These are phyloP conservation scores for Sugiyamaella qingdaonensis DNA, from an alignment of 805 yeast species.

Conservation along the genomic window DNA sequence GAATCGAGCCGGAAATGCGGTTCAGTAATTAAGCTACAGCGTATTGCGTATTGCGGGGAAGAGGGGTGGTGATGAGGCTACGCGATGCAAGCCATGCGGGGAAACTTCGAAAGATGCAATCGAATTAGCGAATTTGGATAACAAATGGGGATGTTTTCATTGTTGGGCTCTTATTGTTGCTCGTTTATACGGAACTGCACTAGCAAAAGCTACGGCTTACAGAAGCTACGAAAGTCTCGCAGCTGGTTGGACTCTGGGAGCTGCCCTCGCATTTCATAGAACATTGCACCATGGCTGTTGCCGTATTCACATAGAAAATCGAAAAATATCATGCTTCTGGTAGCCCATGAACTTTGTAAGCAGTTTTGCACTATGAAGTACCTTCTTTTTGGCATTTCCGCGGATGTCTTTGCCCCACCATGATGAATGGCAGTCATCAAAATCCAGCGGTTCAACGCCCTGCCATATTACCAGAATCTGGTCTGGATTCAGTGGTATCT, in stretches of 20 bases:
- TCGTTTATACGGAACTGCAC: too few species aligned
- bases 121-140: too few species aligned
- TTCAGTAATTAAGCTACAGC: not conserved
- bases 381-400: conserved; percentile 10
- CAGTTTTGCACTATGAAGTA: conserved; percentile 19
- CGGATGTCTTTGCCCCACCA: conserved; percentile 19
- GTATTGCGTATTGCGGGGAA: not conserved
- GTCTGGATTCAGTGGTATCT: conserved; percentile 21
- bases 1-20: not conserved
- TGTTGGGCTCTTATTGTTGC: too few species aligned
- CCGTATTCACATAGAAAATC: not conserved
- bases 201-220: too few species aligned
- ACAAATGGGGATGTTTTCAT: too few species aligned
- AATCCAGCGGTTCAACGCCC: conserved; percentile 13
- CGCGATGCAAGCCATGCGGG: too few species aligned
- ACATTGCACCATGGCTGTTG: not conserved
- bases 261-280: too few species aligned
- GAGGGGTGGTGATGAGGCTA: too few species aligned
- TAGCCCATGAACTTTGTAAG: conserved; percentile 18
- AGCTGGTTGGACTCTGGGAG: too few species aligned
- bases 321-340: not conserved
- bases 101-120: too few species aligned
- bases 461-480: conserved; percentile 18
- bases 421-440: conserved; percentile 7
- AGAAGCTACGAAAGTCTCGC: too few species aligned